Conservation (phyloP, 768 basidiomycete genomes). For the Collybia mongolica region DNA sequence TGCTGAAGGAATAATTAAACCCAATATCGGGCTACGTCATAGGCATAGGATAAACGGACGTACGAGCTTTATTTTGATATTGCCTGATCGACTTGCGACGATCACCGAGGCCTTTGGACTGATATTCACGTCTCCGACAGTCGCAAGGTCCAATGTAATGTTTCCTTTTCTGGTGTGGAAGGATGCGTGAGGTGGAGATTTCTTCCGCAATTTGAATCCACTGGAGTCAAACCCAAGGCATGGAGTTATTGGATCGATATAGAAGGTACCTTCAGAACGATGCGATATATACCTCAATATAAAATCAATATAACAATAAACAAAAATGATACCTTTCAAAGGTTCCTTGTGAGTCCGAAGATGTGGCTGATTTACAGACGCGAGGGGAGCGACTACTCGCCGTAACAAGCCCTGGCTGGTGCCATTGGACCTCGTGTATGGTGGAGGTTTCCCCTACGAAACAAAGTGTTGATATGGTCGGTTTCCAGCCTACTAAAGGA, state of each 20-base stretch:
- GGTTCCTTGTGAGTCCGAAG: too few species aligned
- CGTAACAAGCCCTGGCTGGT: too few species aligned
- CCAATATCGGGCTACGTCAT: neutral
- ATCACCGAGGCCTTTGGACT: slow-evolving; percentile 32
- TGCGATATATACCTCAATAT: too few species aligned
- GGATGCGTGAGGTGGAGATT: slow-evolving; percentile 33
- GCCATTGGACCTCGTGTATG: too few species aligned
- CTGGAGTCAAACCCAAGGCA: slow-evolving; percentile 20
- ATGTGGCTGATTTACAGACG: too few species aligned
- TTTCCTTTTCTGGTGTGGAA: slow-evolving; percentile 40
- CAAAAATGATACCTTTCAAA: too few species aligned
- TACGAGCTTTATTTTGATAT: slow-evolving; percentile 40
- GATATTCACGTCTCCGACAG: slow-evolving; percentile 31
- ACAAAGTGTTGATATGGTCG: too few species aligned
- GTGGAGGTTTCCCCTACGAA: too few species aligned
- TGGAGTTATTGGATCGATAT: slow-evolving; percentile 35
- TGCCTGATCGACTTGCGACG: slow-evolving; percentile 32
- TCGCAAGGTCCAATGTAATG: slow-evolving; percentile 36
- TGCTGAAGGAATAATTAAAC: slow-evolving; percentile 21
- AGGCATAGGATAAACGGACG: neutral
- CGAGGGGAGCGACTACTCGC: too few species aligned
- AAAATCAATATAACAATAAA: too few species aligned
- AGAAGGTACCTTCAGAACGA: slow-evolving; percentile 33
- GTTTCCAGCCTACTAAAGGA: too few species aligned
- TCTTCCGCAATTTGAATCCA: slow-evolving; percentile 22